Conservation (phyloP, 805 yeast species). For the Yamadazyma tumulicola region DNA sequence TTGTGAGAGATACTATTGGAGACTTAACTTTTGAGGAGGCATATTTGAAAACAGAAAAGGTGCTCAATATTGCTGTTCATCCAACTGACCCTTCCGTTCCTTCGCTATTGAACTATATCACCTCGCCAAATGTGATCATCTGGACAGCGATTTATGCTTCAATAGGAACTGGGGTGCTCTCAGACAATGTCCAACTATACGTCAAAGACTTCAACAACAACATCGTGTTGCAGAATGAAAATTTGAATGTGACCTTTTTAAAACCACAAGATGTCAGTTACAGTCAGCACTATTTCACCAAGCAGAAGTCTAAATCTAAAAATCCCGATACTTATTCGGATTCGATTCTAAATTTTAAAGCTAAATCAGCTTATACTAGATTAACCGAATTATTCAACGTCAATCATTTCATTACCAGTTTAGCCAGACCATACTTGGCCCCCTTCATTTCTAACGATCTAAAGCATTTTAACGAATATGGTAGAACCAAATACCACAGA, state of each 20-base stretch:
- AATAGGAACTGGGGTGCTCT: constrained; percentile 66
- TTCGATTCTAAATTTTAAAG: constrained; percentile 22
- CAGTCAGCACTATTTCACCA: constrained; percentile 39
- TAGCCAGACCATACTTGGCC: constrained; percentile 92
- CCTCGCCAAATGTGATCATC: constrained; percentile 88
- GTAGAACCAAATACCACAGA: constrained; percentile 23
- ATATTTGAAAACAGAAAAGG: constrained; percentile 69
- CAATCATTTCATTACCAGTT: constrained; percentile 84
- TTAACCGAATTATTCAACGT: constrained; percentile 92
- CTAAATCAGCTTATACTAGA: constrained; percentile 69
- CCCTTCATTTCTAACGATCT: constrained; percentile 83
- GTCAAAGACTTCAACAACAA: constrained; percentile 64
- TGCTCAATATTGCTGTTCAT: constrained; percentile 80
- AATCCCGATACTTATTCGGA: constrained; percentile 11
- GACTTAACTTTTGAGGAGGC: constrained; percentile 94
- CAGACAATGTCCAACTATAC: constrained; percentile 51
- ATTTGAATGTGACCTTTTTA: constrained; percentile 41
- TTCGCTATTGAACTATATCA: constrained; percentile 75
- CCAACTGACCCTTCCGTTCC: constrained; percentile 73
- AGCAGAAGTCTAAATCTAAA: constrained; percentile 10
- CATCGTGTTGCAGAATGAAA: constrained; percentile 46
- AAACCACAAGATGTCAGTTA: constrained; percentile 44
- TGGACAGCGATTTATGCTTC: constrained; percentile 90
- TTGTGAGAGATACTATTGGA: constrained; percentile 71
- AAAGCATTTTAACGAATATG: constrained; percentile 56